Percentiles rank a stretch among this genome's conserved stretches.
Conservation (phyloP, 2,329 filamentous ascomycete genomes). For the Trichoderma cornu-damae region DNA sequence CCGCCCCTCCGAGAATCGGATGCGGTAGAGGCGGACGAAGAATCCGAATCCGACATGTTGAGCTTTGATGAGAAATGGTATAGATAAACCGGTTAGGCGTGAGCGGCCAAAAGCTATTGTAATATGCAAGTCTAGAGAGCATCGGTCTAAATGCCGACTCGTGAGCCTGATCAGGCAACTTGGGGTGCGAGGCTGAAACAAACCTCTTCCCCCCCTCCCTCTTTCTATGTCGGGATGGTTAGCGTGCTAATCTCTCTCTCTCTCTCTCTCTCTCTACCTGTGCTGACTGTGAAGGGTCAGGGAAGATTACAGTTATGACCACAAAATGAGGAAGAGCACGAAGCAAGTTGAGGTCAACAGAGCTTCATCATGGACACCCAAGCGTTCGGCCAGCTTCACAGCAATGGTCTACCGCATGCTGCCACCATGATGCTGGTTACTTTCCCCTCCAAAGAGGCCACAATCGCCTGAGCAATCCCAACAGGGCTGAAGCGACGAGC, state of each 20-base stretch:
- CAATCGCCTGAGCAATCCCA: neutral
- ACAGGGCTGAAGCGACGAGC: slow-evolving; percentile 3
- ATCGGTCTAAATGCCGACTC: neutral
- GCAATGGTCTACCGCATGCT: neutral
- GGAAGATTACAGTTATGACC: neutral
- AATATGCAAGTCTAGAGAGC: neutral
- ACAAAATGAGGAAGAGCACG: neutral
- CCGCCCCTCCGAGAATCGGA: slow-evolving; percentile 6
- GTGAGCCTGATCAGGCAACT: neutral
- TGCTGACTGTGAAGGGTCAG: neutral
- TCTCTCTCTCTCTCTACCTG: neutral
- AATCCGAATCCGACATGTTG: slow-evolving; percentile 16
- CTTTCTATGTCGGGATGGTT: neutral
- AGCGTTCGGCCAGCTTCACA: neutral
- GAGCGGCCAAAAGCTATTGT: neutral
- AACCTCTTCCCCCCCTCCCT: neutral
- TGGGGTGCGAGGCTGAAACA: neutral
- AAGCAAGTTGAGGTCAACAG: neutral
- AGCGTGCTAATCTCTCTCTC: neutral
- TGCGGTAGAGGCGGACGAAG: slow-evolving; percentile 9
- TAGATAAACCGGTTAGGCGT: neutral
- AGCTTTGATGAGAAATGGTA: neutral
- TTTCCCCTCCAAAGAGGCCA: neutral
- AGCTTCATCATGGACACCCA: neutral
- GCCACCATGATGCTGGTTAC: neutral